A percentile compares a stretch with the other conserved stretches of the same genome.
Conservation (phyloP, 176 grass and related monocot species). For the Eragrostis curvula region DNA sequence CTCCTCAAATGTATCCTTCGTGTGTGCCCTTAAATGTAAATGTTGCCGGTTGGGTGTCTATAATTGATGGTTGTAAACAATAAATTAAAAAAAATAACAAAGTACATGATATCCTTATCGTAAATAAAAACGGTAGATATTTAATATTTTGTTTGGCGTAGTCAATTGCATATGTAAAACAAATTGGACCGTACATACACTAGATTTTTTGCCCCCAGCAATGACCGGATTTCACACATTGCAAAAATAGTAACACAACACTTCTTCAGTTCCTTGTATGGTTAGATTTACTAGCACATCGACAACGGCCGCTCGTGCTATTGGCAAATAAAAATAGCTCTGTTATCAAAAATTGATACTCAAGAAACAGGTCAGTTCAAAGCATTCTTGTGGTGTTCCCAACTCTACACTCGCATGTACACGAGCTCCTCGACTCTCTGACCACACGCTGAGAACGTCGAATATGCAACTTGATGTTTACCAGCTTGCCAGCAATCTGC, state of each 20-base stretch:
- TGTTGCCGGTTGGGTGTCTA: background rate
- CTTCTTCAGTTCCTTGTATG: background rate
- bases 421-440: conserved; percentile 71
- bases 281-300: conserved; percentile 4
- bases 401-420: conserved; percentile 67
- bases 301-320: background rate
- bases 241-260: background rate
- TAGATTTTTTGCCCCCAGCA: background rate
- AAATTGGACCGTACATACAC: too few species aligned
- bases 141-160: background rate
- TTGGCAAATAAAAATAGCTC: conserved; percentile 2
- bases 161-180: background rate
- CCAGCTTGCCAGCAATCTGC: conserved; percentile 91
- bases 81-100: background rate
- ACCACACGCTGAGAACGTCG: conserved; percentile 68
- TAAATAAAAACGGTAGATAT: too few species aligned
- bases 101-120: background rate
- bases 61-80: background rate
- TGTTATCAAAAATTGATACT: too few species aligned
- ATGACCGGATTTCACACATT: background rate
- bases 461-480: conserved; percentile 85
- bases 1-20: background rate
- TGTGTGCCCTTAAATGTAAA: too few species aligned
- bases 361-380: conserved; percentile 31
- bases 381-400: conserved; percentile 57